Conservation (phyloP, 768 basidiomycete species). For the Boletus pseudopeckii region DNA sequence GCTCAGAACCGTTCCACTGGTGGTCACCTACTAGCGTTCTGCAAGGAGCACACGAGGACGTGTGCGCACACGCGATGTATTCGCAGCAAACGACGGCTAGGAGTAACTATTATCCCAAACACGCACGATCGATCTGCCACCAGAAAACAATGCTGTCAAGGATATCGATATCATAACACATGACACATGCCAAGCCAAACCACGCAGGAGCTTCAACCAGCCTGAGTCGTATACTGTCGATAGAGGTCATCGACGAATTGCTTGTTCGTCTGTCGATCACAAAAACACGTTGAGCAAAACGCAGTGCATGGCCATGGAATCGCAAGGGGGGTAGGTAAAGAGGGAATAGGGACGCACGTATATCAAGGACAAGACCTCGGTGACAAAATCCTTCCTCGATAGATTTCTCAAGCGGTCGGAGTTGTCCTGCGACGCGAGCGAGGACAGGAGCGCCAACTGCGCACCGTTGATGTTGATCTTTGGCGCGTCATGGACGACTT, state of each 20-base stretch:
- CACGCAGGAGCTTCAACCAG: conserved; percentile 1
- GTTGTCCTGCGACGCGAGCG: conserved; percentile 21
- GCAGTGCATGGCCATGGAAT: no score
- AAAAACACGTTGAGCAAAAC: not conserved
- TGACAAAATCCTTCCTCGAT: conserved; percentile 56
- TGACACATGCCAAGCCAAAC: not conserved
- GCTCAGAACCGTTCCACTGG: no score
- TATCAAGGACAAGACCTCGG: conserved; percentile 57
- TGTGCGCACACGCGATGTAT: conserved; percentile 3
- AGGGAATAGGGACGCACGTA: conserved; percentile 42
- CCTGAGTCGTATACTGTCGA: conserved; percentile 42
- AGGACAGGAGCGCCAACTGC: conserved; percentile 24
- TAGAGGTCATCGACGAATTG: conserved; percentile 62
- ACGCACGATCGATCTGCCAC: not conserved
- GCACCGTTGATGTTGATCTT: conserved; percentile 20
- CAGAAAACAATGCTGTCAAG: not conserved
- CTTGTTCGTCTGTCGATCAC: conserved; percentile 51
- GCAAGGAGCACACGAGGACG: not conserved
- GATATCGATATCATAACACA: not conserved
- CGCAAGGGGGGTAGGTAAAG: not conserved
- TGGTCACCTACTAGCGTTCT: no score
- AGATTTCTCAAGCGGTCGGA: conserved; percentile 22
- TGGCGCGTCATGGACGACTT: conserved; percentile 2
- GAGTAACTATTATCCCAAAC: conserved; percentile 3
- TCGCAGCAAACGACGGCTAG: conserved; percentile 7